Evolutionary conservation across 176 grass and related monocot genomes (phyloP), one percentile per base, ranked within the genome.

Genomic region (Aegilops sharonensis): DNA sequence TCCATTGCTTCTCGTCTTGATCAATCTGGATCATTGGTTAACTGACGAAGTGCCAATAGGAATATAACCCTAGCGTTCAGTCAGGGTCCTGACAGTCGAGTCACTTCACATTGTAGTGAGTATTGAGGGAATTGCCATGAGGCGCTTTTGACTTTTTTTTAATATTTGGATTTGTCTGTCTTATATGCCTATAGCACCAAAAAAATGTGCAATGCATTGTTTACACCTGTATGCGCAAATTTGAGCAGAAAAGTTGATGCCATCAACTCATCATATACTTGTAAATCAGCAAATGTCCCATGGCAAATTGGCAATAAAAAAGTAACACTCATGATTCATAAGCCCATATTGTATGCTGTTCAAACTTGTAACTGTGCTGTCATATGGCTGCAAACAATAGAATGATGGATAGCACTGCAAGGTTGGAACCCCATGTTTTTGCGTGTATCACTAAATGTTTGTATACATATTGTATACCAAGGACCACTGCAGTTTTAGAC

Each of bases 361-460:
- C 45, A 25, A 75, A 75, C 72, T 52, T 72, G 36, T 42, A 40
- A 23, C 36, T 42, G 37, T 72, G 68, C 21, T 36, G 11, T 72
- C 68, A 71, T 72, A 72, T 23, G 68, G 68, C 68, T 42, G 20
- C 68, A 23, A 72, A 72, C 68, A 72, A 42, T 42, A 72, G 36
- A 72, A 72, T 72, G 68, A 39, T 71, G 18, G 68, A 39, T 71
- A 75, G 24, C 42, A 30, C 23, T 29, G 13, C 72, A 30, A 29
- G 24, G 12, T 75, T 75, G 47, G 42, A 75, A 50, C 72, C 30
- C 70, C 50, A 54, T 54, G 50, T 54, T 15, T 18, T 54, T 54
- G 50, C 50, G 15, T 54, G 15, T 18, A 54, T 18, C 50, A 54
- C 15, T 54, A 54, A 54, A 18, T 54, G 50, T 54, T 54, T 54